Evolutionary conservation across 106 monocot species (phyloP).

Genomic region (Apostasia ramifera): DNA sequence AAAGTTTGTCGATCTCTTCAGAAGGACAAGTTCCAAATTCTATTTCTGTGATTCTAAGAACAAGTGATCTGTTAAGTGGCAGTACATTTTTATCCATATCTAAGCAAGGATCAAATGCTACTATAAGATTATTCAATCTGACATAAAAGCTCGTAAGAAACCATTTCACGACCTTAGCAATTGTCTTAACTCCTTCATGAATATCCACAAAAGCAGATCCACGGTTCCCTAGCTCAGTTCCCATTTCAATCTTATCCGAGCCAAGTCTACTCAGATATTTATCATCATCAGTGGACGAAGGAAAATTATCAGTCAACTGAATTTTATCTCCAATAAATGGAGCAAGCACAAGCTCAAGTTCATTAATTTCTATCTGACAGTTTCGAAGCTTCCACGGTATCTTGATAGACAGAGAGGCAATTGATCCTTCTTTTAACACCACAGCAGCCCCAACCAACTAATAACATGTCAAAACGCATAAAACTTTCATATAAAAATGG

Average conservation of each 20-base stretch:
- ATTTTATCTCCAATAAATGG: conserved; percentile 27
- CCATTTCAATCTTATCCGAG: conserved; percentile 25
- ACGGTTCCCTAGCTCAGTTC: conserved; percentile 4
- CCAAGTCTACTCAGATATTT: conserved; percentile 7
- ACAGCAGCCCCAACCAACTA: conserved; percentile 61
- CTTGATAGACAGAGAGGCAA: conserved; percentile 74
- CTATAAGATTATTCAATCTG: conserved; percentile 63
- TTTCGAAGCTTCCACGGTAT: conserved; percentile 68
- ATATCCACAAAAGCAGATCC: conserved; percentile 45
- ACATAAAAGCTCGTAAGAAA: conserved; percentile 85
- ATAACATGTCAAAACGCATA: conserved; percentile 11
- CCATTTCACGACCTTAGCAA: conserved; percentile 88
- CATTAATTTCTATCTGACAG: conserved; percentile 90
- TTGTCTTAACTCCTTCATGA: conserved; percentile 89
- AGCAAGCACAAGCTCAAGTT: conserved; percentile 76
- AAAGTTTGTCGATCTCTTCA: conserved; percentile 27
- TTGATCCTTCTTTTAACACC: conserved; percentile 86
- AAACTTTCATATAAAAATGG: not conserved
- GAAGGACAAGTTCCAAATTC: conserved; percentile 82
- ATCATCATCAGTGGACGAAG: conserved; percentile 14
- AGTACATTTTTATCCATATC: conserved; percentile 21
- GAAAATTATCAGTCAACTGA: conserved; percentile 8
- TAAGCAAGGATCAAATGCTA: conserved; percentile 75
- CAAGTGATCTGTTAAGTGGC: conserved; percentile 32
- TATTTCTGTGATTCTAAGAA: conserved; percentile 68